Evolutionary conservation across 495 filamentous ascomycete species (phyloP), one percentile per base, ranked within the genome.

Genomic region (Penicillium silybi): DNA sequence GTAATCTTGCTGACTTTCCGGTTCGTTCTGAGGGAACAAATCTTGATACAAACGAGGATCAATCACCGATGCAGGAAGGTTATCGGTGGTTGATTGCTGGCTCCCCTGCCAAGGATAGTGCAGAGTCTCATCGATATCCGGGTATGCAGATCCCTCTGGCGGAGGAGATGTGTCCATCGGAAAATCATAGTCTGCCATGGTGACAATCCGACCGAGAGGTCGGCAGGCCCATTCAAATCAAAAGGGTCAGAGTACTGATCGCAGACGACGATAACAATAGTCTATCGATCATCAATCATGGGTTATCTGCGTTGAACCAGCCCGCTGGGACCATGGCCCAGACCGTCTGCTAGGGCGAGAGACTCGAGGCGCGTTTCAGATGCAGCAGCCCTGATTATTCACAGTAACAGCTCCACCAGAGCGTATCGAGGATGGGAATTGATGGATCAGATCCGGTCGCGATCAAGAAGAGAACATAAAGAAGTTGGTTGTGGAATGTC

Each of bases 1-100:
- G 6, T 56, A 44, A 29, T 56, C 51, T 20, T 58, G 29, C 50
- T 34, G 26, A 17, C 46, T 27, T 35, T 65, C 49, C 16, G 45
- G 54, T 17, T 52, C 42, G 5, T 41, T 40, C 37, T 67, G 52
- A 11, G 58, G 2, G 29, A 59, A 62, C 9, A 63, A 39, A 16
- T 54, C 67, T 46, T 56, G 62, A 54, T 71, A 75, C 37, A 77
- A 58, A 34, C 72, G 66, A 32, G 74, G 74, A 41, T 77, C 74
- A 46, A 77, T 57, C 44, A 67, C 67, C 2, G 66, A 64, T 20
- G 67, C 41, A 41, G 62, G 52, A 9, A 62, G 41, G 3, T 58
- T 17, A 6, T 58, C 63, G 7, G 45, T 15, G 13, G 54, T 44
- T 22, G 56, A 11, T 44, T 53, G 52, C 34, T 64, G 62, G 22